These are phyloP conservation scores for Microcyclospora pomicola DNA, from an alignment of 2,329 filamentous ascomycete genomes.

Conservation along the genomic window DNA sequence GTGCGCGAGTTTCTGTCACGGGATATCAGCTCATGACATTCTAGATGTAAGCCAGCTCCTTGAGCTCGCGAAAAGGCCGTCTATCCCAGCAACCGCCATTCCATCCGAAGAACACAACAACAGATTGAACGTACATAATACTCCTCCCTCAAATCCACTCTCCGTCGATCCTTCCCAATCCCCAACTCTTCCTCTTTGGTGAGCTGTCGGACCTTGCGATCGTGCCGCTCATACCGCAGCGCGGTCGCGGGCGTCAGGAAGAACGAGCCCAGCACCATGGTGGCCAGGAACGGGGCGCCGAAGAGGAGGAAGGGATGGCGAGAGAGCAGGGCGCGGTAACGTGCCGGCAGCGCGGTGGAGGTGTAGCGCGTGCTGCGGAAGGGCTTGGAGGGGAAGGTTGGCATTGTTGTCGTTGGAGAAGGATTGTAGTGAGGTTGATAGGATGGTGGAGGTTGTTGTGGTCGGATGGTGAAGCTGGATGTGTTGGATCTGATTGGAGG, in stretches of 20 bases:
- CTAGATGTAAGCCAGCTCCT: neutral
- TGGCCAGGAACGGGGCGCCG: slow-evolving; percentile 77
- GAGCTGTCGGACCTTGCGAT: slow-evolving; percentile 76
- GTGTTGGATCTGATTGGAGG: too few relatives aligned
- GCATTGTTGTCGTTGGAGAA: slow-evolving; percentile 13
- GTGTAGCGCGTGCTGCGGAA: slow-evolving; percentile 54
- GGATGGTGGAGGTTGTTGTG: neutral
- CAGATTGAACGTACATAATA: slow-evolving; percentile 55
- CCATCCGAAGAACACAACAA: slow-evolving; percentile 13
- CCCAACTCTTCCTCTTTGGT: slow-evolving; percentile 76
- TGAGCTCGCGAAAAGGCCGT: neutral
- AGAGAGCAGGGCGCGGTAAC: slow-evolving; percentile 61
- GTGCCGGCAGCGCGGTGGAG: slow-evolving; percentile 51
- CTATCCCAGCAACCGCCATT: slow-evolving; percentile 29
- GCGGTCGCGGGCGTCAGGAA: slow-evolving; percentile 89
- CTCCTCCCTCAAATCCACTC: slow-evolving; percentile 69
- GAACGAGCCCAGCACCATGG: slow-evolving; percentile 87
- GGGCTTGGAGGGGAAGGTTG: slow-evolving; percentile 23
- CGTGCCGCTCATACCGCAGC: slow-evolving; percentile 82
- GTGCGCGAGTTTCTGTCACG: slow-evolving; percentile 55
- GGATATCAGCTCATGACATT: slow-evolving; percentile 3
- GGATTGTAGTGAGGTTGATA: neutral
- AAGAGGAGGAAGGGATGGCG: slow-evolving; percentile 84
- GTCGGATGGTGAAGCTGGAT: neutral
- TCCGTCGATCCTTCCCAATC: slow-evolving; percentile 55